These are phyloP conservation scores for Panellus pusillus DNA, from an alignment of 768 basidiomycete species.

Conservation along the genomic window DNA sequence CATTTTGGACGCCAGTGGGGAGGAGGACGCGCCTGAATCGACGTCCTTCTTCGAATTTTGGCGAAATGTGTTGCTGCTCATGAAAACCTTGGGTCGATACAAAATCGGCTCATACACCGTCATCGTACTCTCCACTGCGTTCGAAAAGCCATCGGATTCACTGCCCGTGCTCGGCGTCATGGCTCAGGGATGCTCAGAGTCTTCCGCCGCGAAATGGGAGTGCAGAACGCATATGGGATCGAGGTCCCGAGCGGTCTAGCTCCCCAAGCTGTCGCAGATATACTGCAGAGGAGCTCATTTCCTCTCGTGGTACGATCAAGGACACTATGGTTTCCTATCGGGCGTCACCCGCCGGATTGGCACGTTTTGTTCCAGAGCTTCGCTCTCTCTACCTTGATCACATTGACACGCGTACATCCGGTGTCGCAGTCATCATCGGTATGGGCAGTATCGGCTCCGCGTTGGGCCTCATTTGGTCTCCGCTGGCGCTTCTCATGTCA, in stretches of 20 bases:
- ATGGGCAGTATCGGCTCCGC: slow-evolving; percentile 32
- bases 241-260: neutral
- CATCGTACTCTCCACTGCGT: slow-evolving; percentile 5
- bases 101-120: neutral
- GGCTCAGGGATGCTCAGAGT: slow-evolving; percentile 32
- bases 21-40: slow-evolving; percentile 1
- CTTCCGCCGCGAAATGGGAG: slow-evolving; percentile 28
- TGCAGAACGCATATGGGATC: slow-evolving; percentile 15
- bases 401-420: slow-evolving; percentile 15
- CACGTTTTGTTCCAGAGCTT: slow-evolving; percentile 28
- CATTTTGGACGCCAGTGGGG: neutral
- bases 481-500: slow-evolving; percentile 25
- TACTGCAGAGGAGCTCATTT: neutral
- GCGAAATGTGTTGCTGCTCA: slow-evolving; percentile 3
- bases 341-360: slow-evolving; percentile 2
- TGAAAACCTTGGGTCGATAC: slow-evolving; percentile 7
- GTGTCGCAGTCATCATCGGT: slow-evolving; percentile 32
- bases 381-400: slow-evolving; percentile 14
- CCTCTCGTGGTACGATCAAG: neutral
- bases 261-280: neutral
- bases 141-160: neutral
- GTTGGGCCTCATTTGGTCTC: slow-evolving; percentile 27
- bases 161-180: slow-evolving; percentile 16
- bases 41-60: slow-evolving; percentile 10
- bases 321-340: slow-evolving; percentile 6